A percentile compares a stretch with the other conserved stretches of the same genome.
Conservation (phyloP, 2,329 filamentous ascomycete species). For the Davidsoniella australis region DNA sequence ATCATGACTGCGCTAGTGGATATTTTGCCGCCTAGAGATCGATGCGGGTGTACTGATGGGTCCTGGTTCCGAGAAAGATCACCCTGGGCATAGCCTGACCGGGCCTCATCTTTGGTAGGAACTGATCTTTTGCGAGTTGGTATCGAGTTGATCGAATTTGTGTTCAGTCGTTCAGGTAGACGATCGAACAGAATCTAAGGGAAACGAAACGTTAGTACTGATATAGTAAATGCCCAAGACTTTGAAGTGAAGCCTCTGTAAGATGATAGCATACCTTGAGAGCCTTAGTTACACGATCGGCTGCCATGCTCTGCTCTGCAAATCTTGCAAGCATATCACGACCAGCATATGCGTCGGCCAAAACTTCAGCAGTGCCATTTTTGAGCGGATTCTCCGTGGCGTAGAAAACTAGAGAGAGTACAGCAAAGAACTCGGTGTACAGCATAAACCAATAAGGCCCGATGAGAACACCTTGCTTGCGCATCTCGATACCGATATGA, state of each 20-base stretch:
- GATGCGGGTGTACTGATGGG: constrained; percentile 20
- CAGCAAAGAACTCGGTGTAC: constrained; percentile 69
- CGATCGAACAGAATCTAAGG: constrained; percentile 63
- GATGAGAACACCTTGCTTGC: constrained; percentile 54
- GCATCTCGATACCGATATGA: constrained; percentile 64
- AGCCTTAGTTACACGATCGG: constrained; percentile 66
- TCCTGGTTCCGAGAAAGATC: constrained; percentile 14
- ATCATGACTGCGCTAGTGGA: not conserved
- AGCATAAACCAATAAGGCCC: constrained; percentile 79
- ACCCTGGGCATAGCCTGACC: constrained; percentile 4
- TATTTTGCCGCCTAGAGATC: not conserved
- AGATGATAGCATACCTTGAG: constrained; percentile 44
- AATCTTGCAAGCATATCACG: constrained; percentile 66
- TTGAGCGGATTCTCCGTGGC: constrained; percentile 67
- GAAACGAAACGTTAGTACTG: constrained; percentile 3
- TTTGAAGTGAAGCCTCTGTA: not conserved
- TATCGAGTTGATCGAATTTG: not conserved
- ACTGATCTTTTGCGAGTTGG: constrained; percentile 4
- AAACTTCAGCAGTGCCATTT: constrained; percentile 56
- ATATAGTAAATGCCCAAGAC: not conserved
- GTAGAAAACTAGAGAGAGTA: constrained; percentile 64
- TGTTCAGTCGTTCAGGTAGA: constrained; percentile 53
- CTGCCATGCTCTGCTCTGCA: constrained; percentile 71
- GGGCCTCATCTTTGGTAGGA: not conserved
- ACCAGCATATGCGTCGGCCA: constrained; percentile 72